phyloP scores from a whole-genome alignment of 2,329 filamentous ascomycete species.

The Ascochyta fabae region DNA sequence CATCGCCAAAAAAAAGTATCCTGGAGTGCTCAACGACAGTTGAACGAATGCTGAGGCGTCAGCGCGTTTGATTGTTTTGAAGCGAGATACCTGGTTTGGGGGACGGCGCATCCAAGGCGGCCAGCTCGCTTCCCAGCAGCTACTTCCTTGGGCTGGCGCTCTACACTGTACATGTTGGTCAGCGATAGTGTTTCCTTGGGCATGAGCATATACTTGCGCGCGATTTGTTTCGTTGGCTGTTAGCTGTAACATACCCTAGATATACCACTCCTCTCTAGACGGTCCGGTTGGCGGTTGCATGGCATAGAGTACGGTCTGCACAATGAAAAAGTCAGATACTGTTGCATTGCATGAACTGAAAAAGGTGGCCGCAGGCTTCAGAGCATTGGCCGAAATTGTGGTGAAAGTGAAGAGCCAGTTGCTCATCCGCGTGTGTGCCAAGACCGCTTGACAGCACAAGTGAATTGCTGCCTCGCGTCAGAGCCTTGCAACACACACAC shows the following conservation, averaged over 20 bases:
- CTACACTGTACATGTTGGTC: not conserved
- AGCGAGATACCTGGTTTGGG: constrained; percentile 23
- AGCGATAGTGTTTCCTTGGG: constrained; percentile 25
- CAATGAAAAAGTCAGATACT: no score
- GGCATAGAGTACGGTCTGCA: constrained; percentile 7
- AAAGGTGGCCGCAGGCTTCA: not conserved
- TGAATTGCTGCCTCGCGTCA: no score
- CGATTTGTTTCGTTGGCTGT: constrained; percentile 9
- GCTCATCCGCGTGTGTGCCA: no score
- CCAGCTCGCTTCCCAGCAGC: constrained; percentile 4
- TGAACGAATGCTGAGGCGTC: no score
- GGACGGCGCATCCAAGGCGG: constrained; percentile 10
- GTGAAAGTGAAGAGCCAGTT: no score
- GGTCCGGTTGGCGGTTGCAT: not conserved
- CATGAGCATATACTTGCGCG: constrained; percentile 24
- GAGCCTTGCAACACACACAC: no score
- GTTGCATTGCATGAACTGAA: not conserved
- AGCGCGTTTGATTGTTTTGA: constrained; percentile 15
- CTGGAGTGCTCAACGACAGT: no score
- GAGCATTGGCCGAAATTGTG: no score
- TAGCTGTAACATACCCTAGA: constrained; percentile 45
- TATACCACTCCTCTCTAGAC: constrained; percentile 48
- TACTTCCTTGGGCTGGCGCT: not conserved
- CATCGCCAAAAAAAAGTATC: no score
- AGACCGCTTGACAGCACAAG: no score